Conservation (phyloP, 2,329 filamentous ascomycete genomes). For the Aspergillus quadrilineatus region DNA sequence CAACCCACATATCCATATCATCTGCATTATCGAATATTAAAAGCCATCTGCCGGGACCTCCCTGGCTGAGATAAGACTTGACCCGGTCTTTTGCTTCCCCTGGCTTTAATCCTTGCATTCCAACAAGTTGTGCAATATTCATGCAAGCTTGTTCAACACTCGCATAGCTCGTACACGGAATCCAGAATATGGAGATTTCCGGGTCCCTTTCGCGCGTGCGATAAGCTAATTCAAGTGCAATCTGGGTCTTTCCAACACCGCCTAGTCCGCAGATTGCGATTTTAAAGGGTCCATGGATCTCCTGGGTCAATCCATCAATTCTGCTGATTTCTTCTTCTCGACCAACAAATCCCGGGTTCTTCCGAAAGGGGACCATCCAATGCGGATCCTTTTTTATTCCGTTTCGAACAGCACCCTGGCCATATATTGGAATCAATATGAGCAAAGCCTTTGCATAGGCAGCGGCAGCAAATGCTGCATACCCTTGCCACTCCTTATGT, state of each 20-base stretch:
- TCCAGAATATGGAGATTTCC: slow-evolving; percentile 29
- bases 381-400: neutral
- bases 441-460: too few relatives aligned
- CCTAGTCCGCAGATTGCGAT: slow-evolving; percentile 15
- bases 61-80: slow-evolving; percentile 13
- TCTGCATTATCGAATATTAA: slow-evolving; percentile 27
- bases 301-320: neutral
- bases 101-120: slow-evolving; percentile 3
- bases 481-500: too few relatives aligned
- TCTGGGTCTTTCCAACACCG: slow-evolving; percentile 25
- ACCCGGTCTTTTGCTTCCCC: slow-evolving; percentile 5
- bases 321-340: neutral
- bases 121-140: slow-evolving; percentile 11
- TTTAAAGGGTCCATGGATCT: neutral
- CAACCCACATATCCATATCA: slow-evolving; percentile 20
- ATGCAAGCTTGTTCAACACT: slow-evolving; percentile 17
- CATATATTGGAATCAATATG: too few relatives aligned
- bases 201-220: slow-evolving; percentile 6
- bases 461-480: too few relatives aligned
- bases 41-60: slow-evolving; percentile 19
- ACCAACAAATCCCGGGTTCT: neutral
- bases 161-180: slow-evolving; percentile 24
- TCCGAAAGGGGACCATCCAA: neutral
- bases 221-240: slow-evolving; percentile 28
- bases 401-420: too few relatives aligned